Percentiles rank a stretch among this genome's conserved stretches.
These are phyloP conservation scores for Tuber microsphaerosporum DNA, from an alignment of 495 filamentous ascomycete genomes.

Conservation along the genomic window DNA sequence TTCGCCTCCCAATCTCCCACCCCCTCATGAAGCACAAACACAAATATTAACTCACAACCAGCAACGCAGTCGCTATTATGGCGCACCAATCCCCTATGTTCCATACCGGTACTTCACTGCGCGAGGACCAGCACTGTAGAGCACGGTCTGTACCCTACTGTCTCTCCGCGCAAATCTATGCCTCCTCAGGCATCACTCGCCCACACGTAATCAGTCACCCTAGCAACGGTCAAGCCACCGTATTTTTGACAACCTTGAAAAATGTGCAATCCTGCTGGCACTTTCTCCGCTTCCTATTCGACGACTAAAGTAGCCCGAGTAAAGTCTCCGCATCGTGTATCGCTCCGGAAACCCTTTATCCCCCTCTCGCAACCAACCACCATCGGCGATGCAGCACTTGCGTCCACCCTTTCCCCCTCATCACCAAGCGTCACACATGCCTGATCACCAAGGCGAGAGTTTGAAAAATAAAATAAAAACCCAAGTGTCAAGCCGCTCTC, in stretches of 20 bases:
- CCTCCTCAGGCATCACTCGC: neutral
- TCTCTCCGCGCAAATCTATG: neutral
- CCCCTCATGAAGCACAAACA: neutral
- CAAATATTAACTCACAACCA: neutral
- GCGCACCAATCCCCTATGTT: neutral
- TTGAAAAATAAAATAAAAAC: neutral
- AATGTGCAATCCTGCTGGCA: neutral
- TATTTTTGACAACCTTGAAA: neutral
- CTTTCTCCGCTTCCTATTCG: neutral
- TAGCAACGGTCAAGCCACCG: neutral
- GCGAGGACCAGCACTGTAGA: neutral
- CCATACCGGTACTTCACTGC: neutral
- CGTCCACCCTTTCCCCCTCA: neutral
- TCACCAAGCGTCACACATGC: neutral
- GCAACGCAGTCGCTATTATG: neutral
- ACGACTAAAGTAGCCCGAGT: neutral
- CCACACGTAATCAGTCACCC: neutral
- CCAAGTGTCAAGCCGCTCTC: neutral
- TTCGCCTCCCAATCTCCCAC: neutral
- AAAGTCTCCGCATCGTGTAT: neutral
- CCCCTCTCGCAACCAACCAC: neutral
- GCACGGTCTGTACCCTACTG: neutral
- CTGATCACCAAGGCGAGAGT: neutral
- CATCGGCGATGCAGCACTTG: conserved; percentile 2
- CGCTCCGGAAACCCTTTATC: neutral